These are phyloP conservation scores for Coniosporium tulheliwenetii DNA, from an alignment of 2,329 filamentous ascomycete species.

Conservation along the genomic window DNA sequence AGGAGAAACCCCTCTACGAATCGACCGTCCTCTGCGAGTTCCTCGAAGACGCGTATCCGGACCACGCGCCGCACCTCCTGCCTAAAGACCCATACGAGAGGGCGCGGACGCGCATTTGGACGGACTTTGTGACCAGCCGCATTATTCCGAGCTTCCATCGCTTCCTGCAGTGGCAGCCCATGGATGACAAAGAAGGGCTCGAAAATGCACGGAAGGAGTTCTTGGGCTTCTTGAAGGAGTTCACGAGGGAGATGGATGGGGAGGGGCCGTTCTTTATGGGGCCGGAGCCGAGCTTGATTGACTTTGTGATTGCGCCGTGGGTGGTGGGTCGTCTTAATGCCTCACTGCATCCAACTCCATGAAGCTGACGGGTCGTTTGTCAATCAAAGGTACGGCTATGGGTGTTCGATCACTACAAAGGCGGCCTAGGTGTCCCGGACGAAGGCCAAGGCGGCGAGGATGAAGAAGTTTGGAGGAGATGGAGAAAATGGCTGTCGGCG, in stretches of 20 bases:
- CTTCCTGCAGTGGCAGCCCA: constrained; percentile 33
- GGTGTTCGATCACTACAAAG: constrained; percentile 62
- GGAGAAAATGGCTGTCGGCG: constrained; percentile 47
- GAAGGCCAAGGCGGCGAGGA: constrained; percentile 35
- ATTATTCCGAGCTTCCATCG: constrained; percentile 58
- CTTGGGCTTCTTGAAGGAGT: constrained; percentile 39
- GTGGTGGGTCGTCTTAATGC: constrained; percentile 25
- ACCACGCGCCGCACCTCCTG: constrained; percentile 35
- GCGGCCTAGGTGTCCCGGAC: constrained; percentile 33
- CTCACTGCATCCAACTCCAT: background rate
- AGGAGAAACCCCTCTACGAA: constrained; percentile 51
- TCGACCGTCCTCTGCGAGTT: constrained; percentile 61
- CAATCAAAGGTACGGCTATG: constrained; percentile 37
- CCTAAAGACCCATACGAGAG: constrained; percentile 47
- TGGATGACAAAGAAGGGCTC: constrained; percentile 15
- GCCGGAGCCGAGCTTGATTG: constrained; percentile 46
- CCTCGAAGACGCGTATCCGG: constrained; percentile 53
- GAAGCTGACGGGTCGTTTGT: no score
- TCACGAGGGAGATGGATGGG: constrained; percentile 45
- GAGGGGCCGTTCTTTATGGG: constrained; percentile 55
- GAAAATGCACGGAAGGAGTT: constrained; percentile 43
- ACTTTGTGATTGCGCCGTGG: constrained; percentile 60
- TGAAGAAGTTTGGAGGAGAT: constrained; percentile 45
- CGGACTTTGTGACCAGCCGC: constrained; percentile 51
- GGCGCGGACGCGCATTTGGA: constrained; percentile 55